phyloP scores from a whole-genome alignment of 495 filamentous ascomycete species.

The Hypoxylon subgilvum region DNA sequence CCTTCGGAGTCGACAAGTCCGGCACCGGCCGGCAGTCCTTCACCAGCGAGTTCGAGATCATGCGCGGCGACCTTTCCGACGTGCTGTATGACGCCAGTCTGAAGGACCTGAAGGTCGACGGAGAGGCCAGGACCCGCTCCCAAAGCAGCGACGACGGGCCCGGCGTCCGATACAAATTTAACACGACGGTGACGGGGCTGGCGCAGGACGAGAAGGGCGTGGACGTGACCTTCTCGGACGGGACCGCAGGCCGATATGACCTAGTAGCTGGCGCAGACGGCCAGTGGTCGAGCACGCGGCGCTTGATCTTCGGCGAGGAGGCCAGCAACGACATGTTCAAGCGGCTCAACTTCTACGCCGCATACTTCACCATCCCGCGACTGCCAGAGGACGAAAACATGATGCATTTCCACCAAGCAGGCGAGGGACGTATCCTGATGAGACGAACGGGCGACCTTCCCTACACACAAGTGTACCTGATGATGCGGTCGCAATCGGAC shows the following conservation, averaged over 20 bases:
- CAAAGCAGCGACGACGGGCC: slow-evolving; percentile 15
- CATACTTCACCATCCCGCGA: slow-evolving; percentile 20
- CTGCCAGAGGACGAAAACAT: slow-evolving; percentile 14
- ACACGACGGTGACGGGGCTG: slow-evolving; percentile 4
- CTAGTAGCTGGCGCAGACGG: slow-evolving; percentile 60
- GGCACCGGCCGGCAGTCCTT: slow-evolving; percentile 50
- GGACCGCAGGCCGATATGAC: slow-evolving; percentile 47
- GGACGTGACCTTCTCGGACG: slow-evolving; percentile 44
- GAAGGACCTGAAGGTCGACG: slow-evolving; percentile 42
- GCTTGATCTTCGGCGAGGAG: slow-evolving; percentile 42
- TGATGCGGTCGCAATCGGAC: slow-evolving; percentile 35
- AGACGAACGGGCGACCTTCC: slow-evolving; percentile 17
- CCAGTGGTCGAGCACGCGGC: slow-evolving; percentile 50
- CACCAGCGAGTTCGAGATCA: slow-evolving; percentile 61
- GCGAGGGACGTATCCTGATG: slow-evolving; percentile 12
- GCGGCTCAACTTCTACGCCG: slow-evolving; percentile 20
- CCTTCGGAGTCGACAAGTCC: slow-evolving; percentile 45
- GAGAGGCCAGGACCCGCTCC: neutral
- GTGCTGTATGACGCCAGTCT: slow-evolving; percentile 55
- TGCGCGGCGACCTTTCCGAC: slow-evolving; percentile 55
- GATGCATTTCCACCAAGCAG: slow-evolving; percentile 28
- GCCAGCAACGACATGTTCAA: slow-evolving; percentile 29
- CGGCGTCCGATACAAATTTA: slow-evolving; percentile 31
- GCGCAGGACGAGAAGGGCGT: slow-evolving; percentile 28
- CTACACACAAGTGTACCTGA: slow-evolving; percentile 33